These are phyloP conservation scores for Euphorbia pulcherrima DNA, from an alignment of 345 rosid species.

Conservation along the genomic window DNA sequence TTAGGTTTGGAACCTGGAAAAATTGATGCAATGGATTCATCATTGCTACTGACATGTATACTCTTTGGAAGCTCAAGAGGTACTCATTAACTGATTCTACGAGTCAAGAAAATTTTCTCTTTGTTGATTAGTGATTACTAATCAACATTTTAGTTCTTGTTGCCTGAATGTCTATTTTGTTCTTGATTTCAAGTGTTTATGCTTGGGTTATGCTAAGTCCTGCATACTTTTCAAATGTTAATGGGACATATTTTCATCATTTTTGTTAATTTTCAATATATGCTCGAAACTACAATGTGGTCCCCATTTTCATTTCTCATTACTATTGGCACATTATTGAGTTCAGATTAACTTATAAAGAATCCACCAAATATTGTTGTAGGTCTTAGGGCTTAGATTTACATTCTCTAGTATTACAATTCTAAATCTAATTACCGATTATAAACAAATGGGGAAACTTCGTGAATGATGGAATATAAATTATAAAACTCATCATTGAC, in stretches of 20 bases:
- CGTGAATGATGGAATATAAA: not conserved
- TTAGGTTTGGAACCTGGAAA: not conserved
- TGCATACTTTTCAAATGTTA: not conserved
- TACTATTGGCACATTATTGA: not conserved
- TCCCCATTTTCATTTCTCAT: not conserved
- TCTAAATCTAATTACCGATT: not conserved
- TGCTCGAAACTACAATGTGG: not conserved
- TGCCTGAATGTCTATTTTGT: not conserved
- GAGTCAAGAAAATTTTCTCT: not conserved
- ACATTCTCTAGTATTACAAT: not conserved
- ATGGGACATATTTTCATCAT: not conserved
- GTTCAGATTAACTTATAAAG: too few relatives aligned
- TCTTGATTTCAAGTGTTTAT: not conserved
- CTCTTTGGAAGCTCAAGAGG: not conserved
- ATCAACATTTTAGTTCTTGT: not conserved
- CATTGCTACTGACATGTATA: not conserved
- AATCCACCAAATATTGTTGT: not conserved
- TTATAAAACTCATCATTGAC: not conserved
- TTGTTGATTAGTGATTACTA: not conserved
- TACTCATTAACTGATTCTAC: not conserved
- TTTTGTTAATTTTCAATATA: not conserved
- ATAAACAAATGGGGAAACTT: not conserved
- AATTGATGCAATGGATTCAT: not conserved
- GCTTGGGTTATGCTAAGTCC: not conserved
- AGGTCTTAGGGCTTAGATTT: not conserved